These are phyloP conservation scores for Chlorella sp. DNA, from an alignment of 139 green algal genomes.

Conservation along the genomic window DNA sequence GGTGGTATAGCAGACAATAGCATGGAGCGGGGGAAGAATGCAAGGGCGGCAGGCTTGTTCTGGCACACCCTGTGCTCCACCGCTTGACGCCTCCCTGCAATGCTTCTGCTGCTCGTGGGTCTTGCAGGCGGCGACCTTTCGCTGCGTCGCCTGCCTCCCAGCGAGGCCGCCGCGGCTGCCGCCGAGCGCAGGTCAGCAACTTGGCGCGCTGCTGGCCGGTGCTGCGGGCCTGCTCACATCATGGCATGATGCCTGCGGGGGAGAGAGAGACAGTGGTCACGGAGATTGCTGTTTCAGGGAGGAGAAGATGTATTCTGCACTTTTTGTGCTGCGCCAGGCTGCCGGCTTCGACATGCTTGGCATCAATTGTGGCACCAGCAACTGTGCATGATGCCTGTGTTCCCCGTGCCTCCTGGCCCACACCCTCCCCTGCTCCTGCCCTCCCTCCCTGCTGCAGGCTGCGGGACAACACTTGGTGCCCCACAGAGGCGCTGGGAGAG, in stretches of 20 bases:
- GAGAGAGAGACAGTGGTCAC: too few relatives aligned
- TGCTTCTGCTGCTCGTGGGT: neutral
- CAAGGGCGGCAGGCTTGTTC: too few relatives aligned
- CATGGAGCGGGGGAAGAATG: too few relatives aligned
- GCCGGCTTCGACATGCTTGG: too few relatives aligned
- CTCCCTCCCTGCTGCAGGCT: neutral
- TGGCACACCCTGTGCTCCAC: too few relatives aligned
- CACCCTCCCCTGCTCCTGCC: neutral
- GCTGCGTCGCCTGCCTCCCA: constrained; percentile 14
- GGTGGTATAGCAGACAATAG: too few relatives aligned
- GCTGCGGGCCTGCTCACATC: neutral
- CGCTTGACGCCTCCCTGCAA: neutral
- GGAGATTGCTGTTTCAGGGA: too few relatives aligned
- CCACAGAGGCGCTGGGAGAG: constrained; percentile 9
- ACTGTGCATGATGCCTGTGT: neutral
- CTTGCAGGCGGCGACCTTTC: constrained; percentile 29
- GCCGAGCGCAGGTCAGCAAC: constrained; percentile 21
- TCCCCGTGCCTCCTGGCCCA: neutral
- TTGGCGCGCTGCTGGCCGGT: neutral
- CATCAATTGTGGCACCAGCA: neutral
- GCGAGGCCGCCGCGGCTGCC: constrained; percentile 26
- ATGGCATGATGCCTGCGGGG: too few relatives aligned
- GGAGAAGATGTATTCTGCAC: neutral
- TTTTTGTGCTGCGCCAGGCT: neutral
- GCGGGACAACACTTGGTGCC: constrained; percentile 45